These are phyloP conservation scores for Sarocladiaceae sp. DNA, from an alignment of 2,329 filamentous ascomycete species.

Conservation along the genomic window DNA sequence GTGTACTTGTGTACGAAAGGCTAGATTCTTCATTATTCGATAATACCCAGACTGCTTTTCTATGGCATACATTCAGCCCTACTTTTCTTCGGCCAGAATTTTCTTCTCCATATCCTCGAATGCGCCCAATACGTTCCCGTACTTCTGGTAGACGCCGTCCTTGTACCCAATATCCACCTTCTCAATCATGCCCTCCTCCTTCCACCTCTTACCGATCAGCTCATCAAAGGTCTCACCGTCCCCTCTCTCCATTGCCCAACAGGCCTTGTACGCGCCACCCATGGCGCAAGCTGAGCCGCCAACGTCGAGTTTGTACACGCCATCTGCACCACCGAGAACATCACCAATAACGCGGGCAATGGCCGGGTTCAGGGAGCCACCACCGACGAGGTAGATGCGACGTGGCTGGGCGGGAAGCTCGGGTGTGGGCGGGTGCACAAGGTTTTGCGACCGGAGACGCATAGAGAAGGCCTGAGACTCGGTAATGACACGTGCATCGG, in stretches of 20 bases:
- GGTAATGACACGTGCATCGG: conserved; percentile 82
- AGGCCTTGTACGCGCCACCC: conserved; percentile 91
- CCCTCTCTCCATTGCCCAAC: conserved; percentile 78
- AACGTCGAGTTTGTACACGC: conserved; percentile 89
- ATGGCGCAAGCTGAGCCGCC: conserved; percentile 93
- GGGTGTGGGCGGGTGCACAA: conserved; percentile 56
- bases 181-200: conserved; percentile 76
- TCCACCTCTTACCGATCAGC: conserved; percentile 79
- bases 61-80: neutral
- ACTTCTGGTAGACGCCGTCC: conserved; percentile 68
- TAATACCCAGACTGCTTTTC: neutral
- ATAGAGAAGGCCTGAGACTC: conserved; percentile 95
- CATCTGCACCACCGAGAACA: conserved; percentile 83
- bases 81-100: conserved; percentile 45
- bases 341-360: conserved; percentile 83
- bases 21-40: neutral
- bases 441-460: conserved; percentile 74
- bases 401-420: conserved; percentile 76
- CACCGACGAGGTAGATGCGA: conserved; percentile 90
- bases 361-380: conserved; percentile 83
- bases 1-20: neutral
- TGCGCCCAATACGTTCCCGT: conserved; percentile 70
- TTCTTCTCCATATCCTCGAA: conserved; percentile 72
- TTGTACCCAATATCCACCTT: conserved; percentile 80
- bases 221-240: conserved; percentile 79